Evolutionary conservation across 2,329 filamentous ascomycete genomes (phyloP), one percentile per base, ranked within the genome.

Genomic region (Polychaeton citri): DNA sequence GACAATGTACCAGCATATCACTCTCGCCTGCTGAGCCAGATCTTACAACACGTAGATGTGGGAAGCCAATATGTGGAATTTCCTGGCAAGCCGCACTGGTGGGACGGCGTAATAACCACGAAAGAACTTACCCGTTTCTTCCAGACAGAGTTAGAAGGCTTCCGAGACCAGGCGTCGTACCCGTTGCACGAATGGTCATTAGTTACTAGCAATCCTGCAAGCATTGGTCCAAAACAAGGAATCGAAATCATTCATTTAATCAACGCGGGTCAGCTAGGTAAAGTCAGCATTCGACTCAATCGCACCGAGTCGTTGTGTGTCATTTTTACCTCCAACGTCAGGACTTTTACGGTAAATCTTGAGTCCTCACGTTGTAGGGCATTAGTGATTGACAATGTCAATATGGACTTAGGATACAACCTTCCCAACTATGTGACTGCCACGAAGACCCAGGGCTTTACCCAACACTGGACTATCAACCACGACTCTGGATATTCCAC

Each of bases 1-100:
- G 68, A 72, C 43, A 76, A 76, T 45, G 72, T 76, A 3, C 72
- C 72, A 1, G 56, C 62, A 5, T 75, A 71, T 44, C 65, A 76
- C 49, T 74, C 71, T 4, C 60, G 72, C 6, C 52, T 72, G 7
- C 65, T 76, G 52, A 61, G 63, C 31, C 62, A 69, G 39, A 55
- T 71, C 30, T 51, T 71, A 9, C 55, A 55, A 16, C 58, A 69
- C 43, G 52, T 53, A 33, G 60, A 56, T 5, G 57, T 54, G 31
- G 48, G 59, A 4, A 64, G 63, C 9, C 51, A 53, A 6, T 75
- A 72, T 46, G 49, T 61, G 30, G 72, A 76, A 47, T 49, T 75
- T 18, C 49, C 57, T 7, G 62, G 57, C 12, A 57, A 60, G 35
- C 62, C 59, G 6, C 71, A 75, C 48, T 74, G 63, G 59, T 74